These are phyloP conservation scores for Aureobasidium melanogenum DNA, from an alignment of 2,329 filamentous ascomycete genomes.

Conservation along the genomic window DNA sequence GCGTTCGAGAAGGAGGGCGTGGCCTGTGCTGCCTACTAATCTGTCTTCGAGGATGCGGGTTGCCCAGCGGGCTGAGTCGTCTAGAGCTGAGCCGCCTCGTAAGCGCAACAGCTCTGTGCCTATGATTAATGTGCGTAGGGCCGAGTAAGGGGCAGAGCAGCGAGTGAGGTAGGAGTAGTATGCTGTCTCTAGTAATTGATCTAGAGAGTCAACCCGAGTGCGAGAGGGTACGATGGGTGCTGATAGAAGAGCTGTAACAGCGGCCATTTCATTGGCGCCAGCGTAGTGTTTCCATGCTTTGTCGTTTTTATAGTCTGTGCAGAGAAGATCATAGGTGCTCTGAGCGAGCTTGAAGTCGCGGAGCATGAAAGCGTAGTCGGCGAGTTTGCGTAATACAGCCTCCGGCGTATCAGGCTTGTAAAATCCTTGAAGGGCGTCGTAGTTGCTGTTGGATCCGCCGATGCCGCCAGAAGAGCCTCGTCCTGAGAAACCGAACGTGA, in stretches of 20 bases:
- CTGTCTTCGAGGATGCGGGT: slow-evolving; percentile 69
- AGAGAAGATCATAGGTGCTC: slow-evolving; percentile 82
- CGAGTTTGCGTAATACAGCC: slow-evolving; percentile 84
- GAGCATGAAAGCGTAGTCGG: slow-evolving; percentile 94
- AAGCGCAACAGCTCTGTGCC: slow-evolving; percentile 75
- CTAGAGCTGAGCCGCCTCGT: slow-evolving; percentile 68
- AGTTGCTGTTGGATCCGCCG: slow-evolving; percentile 53
- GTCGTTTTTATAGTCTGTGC: slow-evolving; percentile 83
- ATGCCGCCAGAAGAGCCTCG: slow-evolving; percentile 50
- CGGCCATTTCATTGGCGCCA: slow-evolving; percentile 90
- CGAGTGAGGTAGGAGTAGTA: slow-evolving; percentile 88
- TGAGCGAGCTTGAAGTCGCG: slow-evolving; percentile 90
- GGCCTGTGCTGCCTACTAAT: slow-evolving; percentile 64
- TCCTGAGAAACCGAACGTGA: slow-evolving; percentile 67
- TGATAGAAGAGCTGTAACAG: slow-evolving; percentile 70
- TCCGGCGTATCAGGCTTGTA: slow-evolving; percentile 80
- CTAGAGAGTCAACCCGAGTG: slow-evolving; percentile 68
- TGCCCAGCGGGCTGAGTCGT: slow-evolving; percentile 82
- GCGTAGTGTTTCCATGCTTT: slow-evolving; percentile 97
- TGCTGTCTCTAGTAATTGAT: slow-evolving; percentile 80
- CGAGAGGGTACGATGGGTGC: slow-evolving; percentile 61
- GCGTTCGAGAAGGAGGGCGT: slow-evolving; percentile 77
- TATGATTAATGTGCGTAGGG: slow-evolving; percentile 66
- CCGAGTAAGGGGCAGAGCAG: slow-evolving; percentile 69
- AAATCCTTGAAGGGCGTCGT: slow-evolving; percentile 67